Base-by-base conservation (phyloP, 306 rosid genomes). In the Cucumis melo region DNA sequence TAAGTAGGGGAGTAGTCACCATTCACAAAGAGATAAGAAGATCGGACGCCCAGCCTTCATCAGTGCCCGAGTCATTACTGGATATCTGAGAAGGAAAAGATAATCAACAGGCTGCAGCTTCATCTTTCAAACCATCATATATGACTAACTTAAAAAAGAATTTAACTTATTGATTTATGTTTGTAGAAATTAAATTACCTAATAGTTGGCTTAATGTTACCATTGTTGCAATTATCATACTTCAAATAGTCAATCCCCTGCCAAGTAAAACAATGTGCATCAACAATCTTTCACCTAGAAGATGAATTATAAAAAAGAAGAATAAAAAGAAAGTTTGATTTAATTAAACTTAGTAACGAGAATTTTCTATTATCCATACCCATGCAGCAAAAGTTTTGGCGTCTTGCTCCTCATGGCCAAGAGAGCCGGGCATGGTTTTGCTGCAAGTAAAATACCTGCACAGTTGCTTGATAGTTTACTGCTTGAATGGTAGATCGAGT, bases 161-260 rank as follows among this genome's bases (percentile, higher is more conserved):
- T 29, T n/a, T 32, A 34, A 67, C 62, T 65, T n/a, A 44, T 20
- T 74, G 57, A 3, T 15, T 15, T 11, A 6, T 44, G 21, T 17
- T 24, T 60, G 58, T 29, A 41, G 12, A 16, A 16, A 29, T 39
- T 39, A 41, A 29, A 76, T 44, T 87, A 94, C 99, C 99, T 90
- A 2, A 42, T 81, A 21, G 96, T 89, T 36, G 99, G 99, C 68
- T 82, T 94, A 72, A 88, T 75, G 75, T 80, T 94, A 77, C 73
- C 99, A 81, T 86, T 89, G 74, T 82, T 19, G 80, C 97, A 94
- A 61, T 94, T 94, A 78, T 94, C 97, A 82, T 94, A 91, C 92
- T 94, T 94, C 97, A 94, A 88, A 83, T 94, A 94, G 84, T 92
- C 99, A 79, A 94, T 88, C 75, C 93, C 99, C 99, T 94, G 87